These are phyloP conservation scores for Setaria viridis DNA, from an alignment of 202 grass and related monocot genomes.

Conservation along the genomic window DNA sequence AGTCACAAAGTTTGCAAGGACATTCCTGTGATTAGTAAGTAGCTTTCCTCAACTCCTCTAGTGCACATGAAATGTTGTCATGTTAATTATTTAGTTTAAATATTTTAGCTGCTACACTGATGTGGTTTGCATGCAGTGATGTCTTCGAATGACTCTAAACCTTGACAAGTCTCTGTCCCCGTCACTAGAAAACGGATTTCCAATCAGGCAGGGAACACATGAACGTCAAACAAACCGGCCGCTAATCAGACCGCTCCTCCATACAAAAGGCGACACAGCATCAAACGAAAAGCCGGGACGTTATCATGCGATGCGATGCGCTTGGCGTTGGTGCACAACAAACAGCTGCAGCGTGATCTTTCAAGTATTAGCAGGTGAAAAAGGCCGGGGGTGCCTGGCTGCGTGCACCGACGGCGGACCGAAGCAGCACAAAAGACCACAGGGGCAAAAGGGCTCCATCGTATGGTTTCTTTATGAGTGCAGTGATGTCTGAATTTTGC, in stretches of 20 bases:
- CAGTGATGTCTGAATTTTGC: no score
- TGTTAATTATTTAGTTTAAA: no score
- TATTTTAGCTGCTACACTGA: slow-evolving; percentile 56
- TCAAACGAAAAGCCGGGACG: not conserved
- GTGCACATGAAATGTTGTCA: slow-evolving; percentile 4
- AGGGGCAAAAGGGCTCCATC: not conserved
- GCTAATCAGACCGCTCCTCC: not conserved
- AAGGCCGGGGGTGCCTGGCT: no score
- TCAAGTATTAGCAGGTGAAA: slow-evolving; percentile 4
- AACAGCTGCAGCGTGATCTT: not conserved
- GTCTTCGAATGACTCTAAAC: slow-evolving; percentile 79
- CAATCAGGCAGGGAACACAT: not conserved
- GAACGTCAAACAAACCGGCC: slow-evolving; percentile 36
- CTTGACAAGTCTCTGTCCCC: not conserved
- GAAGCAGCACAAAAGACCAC: not conserved
- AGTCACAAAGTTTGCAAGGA: slow-evolving; percentile 82
- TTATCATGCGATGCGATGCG: not conserved
- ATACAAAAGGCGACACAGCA: not conserved
- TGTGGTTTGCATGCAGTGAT: slow-evolving; percentile 85
- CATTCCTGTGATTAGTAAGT: slow-evolving; percentile 97
- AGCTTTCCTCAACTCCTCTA: slow-evolving; percentile 46
- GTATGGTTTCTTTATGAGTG: not conserved
- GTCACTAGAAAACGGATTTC: not conserved
- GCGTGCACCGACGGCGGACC: no score
- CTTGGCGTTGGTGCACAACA: not conserved